Conservation (phyloP, 768 basidiomycete genomes). For the Russula griseocarnosa region DNA sequence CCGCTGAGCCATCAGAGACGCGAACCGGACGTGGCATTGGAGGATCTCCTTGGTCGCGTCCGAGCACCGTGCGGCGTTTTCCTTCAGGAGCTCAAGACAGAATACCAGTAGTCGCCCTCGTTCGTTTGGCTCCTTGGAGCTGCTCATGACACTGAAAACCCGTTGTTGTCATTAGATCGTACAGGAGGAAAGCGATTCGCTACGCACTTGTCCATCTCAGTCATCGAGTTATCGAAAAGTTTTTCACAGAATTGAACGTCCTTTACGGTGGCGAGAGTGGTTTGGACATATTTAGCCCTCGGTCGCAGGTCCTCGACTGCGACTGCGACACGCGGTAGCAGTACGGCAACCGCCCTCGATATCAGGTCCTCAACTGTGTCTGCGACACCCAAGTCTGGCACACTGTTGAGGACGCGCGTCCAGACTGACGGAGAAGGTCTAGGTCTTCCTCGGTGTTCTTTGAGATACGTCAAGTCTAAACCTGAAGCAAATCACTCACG, state of each 20-base stretch:
- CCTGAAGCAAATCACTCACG: slow-evolving; percentile 13
- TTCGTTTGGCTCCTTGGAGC: slow-evolving; percentile 7
- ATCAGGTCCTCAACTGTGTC: no score
- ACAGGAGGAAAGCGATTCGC: neutral
- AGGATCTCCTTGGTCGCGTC: slow-evolving; percentile 17
- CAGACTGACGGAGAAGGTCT: slow-evolving; percentile 6
- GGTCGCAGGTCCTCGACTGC: slow-evolving; percentile 9
- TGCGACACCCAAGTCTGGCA: neutral
- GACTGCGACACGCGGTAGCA: no score
- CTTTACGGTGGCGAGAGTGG: slow-evolving; percentile 4
- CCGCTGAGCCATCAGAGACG: slow-evolving; percentile 10
- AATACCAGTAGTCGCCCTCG: slow-evolving; percentile 1
- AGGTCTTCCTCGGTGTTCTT: slow-evolving; percentile 12
- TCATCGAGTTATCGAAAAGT: slow-evolving; percentile 15
- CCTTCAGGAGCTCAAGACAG: slow-evolving; percentile 3
- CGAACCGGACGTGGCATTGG: slow-evolving; percentile 14
- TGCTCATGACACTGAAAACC: neutral
- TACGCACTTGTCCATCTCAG: slow-evolving; percentile 17
- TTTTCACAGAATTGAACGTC: slow-evolving; percentile 21
- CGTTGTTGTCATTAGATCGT: neutral
- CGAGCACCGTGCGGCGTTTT: slow-evolving; percentile 9
- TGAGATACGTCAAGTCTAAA: neutral
- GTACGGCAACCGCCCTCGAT: no score
- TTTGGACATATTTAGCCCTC: slow-evolving; percentile 3
- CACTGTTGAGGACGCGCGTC: slow-evolving; percentile 10